Percentiles rank a stretch among this genome's conserved stretches.
phyloP scores from a whole-genome alignment of 441 rosid species.

The Erodium trifolium region DNA sequence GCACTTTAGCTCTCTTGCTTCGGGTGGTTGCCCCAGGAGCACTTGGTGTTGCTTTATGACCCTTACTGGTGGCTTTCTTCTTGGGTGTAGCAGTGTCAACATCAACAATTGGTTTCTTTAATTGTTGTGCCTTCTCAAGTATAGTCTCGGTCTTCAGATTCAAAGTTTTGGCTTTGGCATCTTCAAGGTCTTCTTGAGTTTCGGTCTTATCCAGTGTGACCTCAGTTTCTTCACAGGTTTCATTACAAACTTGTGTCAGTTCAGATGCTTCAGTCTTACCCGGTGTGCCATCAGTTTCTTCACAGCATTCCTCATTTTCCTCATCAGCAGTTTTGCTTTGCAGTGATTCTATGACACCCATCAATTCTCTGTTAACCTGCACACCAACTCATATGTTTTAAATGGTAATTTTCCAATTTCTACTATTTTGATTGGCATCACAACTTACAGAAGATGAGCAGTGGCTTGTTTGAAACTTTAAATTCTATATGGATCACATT shows the following conservation, averaged over 20 bases:
- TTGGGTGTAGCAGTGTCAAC: background rate
- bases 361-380: constrained; percentile 21
- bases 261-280: background rate
- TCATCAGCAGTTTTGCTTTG: background rate
- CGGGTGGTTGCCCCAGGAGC: background rate
- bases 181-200: background rate
- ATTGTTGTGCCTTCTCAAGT: background rate
- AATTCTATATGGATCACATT: background rate
- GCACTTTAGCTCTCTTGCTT: constrained; percentile 1
- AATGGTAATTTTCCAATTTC: background rate
- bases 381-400: background rate
- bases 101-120: background rate
- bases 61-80: background rate
- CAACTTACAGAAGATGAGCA: background rate
- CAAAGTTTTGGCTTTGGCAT: background rate
- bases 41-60: background rate
- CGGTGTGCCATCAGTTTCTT: background rate
- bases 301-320: background rate
- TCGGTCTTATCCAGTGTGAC: background rate
- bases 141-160: background rate
- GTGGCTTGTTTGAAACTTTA: background rate
- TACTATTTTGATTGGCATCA: background rate
- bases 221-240: no score
- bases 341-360: constrained; percentile 21
- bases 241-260: background rate